phyloP scores from a whole-genome alignment of 2,329 filamentous ascomycete genomes.

The Claviceps maximensis region DNA sequence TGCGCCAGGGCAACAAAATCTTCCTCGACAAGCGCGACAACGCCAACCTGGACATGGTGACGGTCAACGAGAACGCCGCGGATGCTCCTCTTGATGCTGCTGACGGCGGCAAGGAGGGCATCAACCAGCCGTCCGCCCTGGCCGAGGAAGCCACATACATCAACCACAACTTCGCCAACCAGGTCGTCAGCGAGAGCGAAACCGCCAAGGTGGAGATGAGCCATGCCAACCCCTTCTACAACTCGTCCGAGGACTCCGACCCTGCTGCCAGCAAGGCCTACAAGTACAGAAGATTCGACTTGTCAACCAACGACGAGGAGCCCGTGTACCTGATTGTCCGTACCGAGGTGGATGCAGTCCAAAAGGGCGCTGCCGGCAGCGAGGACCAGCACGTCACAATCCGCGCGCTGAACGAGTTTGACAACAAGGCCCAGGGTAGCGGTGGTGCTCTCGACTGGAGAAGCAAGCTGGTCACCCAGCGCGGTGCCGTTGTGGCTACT shows the following conservation, averaged over 20 bases:
- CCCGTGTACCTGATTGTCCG: constrained; percentile 87
- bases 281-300: constrained; percentile 95
- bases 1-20: constrained; percentile 87
- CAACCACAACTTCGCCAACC: constrained; percentile 98
- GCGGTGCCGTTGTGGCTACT: constrained; percentile 92
- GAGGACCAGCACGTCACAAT: constrained; percentile 86
- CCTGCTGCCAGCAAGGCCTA: constrained; percentile 92
- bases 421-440: constrained; percentile 91
- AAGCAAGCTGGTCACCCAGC: constrained; percentile 83
- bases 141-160: constrained; percentile 98
- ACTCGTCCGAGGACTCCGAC: constrained; percentile 80
- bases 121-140: constrained; percentile 88
- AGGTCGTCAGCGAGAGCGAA: constrained; percentile 78
- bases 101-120: constrained; percentile 82
- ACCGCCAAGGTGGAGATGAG: constrained; percentile 68
- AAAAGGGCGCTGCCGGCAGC: constrained; percentile 86
- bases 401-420: constrained; percentile 97
- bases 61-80: constrained; percentile 96
- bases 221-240: constrained; percentile 95
- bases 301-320: constrained; percentile 89
- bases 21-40: constrained; percentile 98
- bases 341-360: constrained; percentile 86
- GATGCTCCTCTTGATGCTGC: constrained; percentile 86
- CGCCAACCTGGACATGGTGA: constrained; percentile 89
- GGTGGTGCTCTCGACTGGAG: constrained; percentile 96